These are phyloP conservation scores for Tephrocybe sp. DNA, from an alignment of 768 basidiomycete genomes.

Conservation along the genomic window DNA sequence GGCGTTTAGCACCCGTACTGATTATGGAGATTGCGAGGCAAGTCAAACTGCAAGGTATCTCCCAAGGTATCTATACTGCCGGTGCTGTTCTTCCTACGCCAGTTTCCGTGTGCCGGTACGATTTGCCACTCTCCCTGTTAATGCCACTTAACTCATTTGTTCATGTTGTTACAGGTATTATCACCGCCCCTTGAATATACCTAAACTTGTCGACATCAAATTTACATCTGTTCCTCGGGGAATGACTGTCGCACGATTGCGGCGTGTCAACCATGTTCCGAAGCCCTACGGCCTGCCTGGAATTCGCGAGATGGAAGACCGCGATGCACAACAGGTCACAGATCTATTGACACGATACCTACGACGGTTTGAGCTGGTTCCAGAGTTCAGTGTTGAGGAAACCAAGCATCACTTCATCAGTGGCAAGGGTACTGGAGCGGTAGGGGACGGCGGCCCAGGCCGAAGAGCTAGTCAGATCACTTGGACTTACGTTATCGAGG, in stretches of 20 bases:
- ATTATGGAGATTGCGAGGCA: slow-evolving; percentile 97
- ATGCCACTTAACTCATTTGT: background rate
- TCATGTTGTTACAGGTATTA: slow-evolving; percentile 58
- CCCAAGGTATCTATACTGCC: slow-evolving; percentile 97
- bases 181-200: slow-evolving; percentile 89
- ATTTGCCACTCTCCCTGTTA: too few relatives aligned
- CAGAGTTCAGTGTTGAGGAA: slow-evolving; percentile 75
- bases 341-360: slow-evolving; percentile 77
- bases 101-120: slow-evolving; percentile 78
- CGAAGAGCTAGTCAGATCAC: slow-evolving; percentile 81
- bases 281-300: slow-evolving; percentile 52
- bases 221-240: slow-evolving; percentile 85
- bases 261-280: slow-evolving; percentile 70
- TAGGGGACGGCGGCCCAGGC: slow-evolving; percentile 48
- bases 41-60: slow-evolving; percentile 84
- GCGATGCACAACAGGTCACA: slow-evolving; percentile 69
- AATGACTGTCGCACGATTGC: slow-evolving; percentile 89
- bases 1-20: slow-evolving; percentile 91
- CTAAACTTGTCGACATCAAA: slow-evolving; percentile 86
- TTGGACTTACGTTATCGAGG: slow-evolving; percentile 97
- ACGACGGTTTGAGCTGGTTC: slow-evolving; percentile 82
- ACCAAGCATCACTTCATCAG: slow-evolving; percentile 85
- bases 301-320: slow-evolving; percentile 85
- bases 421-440: slow-evolving; percentile 65
- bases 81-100: slow-evolving; percentile 94